Percentiles rank a stretch among this genome's conserved stretches.
Conservation (phyloP, 2,329 filamentous ascomycete species). For the Colletotrichum tropicale region DNA sequence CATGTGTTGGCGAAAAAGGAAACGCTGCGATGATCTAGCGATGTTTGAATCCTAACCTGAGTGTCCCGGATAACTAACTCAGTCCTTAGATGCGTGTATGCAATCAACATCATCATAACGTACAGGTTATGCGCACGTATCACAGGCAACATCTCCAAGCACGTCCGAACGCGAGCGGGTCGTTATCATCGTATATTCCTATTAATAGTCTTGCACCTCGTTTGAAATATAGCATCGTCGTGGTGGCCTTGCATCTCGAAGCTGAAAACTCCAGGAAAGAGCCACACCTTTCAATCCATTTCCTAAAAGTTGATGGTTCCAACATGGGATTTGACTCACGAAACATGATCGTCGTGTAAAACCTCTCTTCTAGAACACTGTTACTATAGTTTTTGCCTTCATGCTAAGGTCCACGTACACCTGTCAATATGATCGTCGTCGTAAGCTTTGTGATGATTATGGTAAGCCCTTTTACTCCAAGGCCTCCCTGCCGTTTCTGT, state of each 20-base stretch:
- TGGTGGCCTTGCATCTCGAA: not conserved
- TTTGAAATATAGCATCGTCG: not conserved
- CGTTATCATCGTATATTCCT: fast-evolving
- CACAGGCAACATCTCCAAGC: not conserved
- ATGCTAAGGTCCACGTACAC: not conserved
- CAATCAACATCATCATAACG: fast-evolving
- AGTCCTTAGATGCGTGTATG: too few relatives aligned
- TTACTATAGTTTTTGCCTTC: not conserved
- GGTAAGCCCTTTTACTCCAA: not conserved
- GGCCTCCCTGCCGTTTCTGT: not conserved
- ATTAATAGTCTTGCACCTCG: not conserved
- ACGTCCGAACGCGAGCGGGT: fast-evolving
- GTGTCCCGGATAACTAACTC: too few relatives aligned
- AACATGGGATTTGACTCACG: not conserved
- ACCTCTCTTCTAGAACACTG: not conserved
- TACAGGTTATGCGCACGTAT: not conserved
- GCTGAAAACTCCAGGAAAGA: not conserved
- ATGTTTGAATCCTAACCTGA: too few relatives aligned
- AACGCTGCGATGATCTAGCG: fast-evolving
- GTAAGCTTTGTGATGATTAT: not conserved
- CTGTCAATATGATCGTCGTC: not conserved
- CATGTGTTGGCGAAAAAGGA: too few relatives aligned
- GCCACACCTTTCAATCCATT: not conserved
- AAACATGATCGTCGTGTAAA: not conserved
- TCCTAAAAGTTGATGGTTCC: not conserved